Evolutionary conservation across 345 rosid species (phyloP).

Genomic region (Populus alba): DNA sequence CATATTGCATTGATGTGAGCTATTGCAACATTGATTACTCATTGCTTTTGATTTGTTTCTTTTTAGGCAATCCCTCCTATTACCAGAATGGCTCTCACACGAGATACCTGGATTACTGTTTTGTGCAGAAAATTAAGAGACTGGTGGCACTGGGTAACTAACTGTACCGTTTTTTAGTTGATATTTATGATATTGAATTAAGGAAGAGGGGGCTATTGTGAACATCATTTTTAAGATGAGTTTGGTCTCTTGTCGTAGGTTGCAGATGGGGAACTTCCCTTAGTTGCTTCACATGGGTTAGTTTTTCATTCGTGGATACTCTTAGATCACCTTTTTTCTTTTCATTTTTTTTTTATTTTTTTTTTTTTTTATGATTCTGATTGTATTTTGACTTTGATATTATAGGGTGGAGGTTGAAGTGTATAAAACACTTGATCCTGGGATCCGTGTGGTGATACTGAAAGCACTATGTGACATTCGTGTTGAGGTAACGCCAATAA

Average conservation of each 20-base stretch:
- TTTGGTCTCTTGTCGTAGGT: slow-evolving; percentile 51
- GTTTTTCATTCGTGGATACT: slow-evolving; percentile 32
- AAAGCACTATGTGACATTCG: slow-evolving; percentile 98
- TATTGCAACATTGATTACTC: slow-evolving; percentile 1
- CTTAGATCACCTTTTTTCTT: background rate
- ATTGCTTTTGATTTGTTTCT: slow-evolving; percentile 11
- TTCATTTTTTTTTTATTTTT: background rate
- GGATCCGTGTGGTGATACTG: slow-evolving; percentile 88
- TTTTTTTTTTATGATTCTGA: slow-evolving; percentile 23
- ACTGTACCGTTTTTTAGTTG: slow-evolving; percentile 20
- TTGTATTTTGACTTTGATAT: slow-evolving; percentile 18
- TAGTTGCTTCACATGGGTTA: slow-evolving; percentile 97
- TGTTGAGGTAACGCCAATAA: slow-evolving; percentile 66
- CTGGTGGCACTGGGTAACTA: slow-evolving; percentile 99
- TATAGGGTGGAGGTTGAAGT: slow-evolving; percentile 72
- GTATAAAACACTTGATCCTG: slow-evolving; percentile 89
- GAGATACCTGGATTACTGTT: slow-evolving; percentile 96
- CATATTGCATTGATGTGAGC: background rate
- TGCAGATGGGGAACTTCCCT: slow-evolving; percentile 95
- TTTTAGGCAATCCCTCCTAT: slow-evolving; percentile 85
- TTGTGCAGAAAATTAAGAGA: slow-evolving; percentile 95
- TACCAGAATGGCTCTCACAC: slow-evolving; percentile 94
- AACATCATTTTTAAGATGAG: slow-evolving; percentile 27
- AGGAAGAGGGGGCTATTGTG: background rate
- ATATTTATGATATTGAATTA: slow-evolving; percentile 3